Evolutionary conservation across 2,329 filamentous ascomycete species (phyloP), one percentile per base, ranked within the genome.

Genomic region (Lizonia empirigonia): DNA sequence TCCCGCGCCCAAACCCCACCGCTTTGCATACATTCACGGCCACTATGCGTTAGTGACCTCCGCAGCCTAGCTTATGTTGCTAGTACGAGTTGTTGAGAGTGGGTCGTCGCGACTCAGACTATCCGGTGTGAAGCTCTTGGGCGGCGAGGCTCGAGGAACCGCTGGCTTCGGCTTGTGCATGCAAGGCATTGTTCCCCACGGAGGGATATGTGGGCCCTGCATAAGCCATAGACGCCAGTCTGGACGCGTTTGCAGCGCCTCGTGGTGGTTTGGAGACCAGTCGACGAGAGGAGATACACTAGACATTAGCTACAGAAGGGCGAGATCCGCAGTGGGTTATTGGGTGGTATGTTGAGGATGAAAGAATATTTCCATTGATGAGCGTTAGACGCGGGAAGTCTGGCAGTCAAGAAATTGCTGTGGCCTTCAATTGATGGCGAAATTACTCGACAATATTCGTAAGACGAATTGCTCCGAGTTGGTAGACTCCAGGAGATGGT

Each of bases 81-180:
- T 13, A 44, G 18, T 39, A 38, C 29, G 37, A 23, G 3, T 44
- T 53, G 50, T 53, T 53, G 50, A 48, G 50, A 40, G 50, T 48
- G 50, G 50, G 50, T 39, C 44, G 18, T 34, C 23, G 38, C 33
- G 37, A 42, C 49, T 46, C 37, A 23, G 23, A 23, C n/a, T 12
- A 36, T 44, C 22, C 20, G 24, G 26, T 38, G 34, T 19, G n/a
- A 18, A 42, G 19, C 37, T 38, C 42, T 35, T 38, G 44, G 42
- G 13, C 12, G 29, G 18, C 22, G 27, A 42, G 26, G 32, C 37
- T 52, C 27, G 5, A 42, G 26, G 37, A 46, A 37, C 42, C 37
- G 49, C 44, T 52, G 49, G 42, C 33, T n/a, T 47, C 15, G 42
- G 36, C 6, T 41, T 41, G 36, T 23, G 15, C n/a, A 44, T 47